Evolutionary conservation across 2,329 filamentous ascomycete genomes (phyloP).

Genomic region (Endocalyx cinctus): DNA sequence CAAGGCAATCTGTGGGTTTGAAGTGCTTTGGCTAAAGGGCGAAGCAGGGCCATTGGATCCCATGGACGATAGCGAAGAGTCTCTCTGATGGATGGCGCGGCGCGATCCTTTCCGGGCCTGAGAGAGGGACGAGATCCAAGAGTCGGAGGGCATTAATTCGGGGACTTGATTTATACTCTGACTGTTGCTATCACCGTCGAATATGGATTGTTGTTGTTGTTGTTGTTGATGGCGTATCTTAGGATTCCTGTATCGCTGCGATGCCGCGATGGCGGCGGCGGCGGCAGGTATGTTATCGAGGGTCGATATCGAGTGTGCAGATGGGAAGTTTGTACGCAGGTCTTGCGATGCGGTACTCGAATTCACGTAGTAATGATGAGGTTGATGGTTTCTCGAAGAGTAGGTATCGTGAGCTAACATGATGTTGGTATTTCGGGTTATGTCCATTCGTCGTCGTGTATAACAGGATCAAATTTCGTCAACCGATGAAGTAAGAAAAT

Average conservation of each 20-base stretch:
- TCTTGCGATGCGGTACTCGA: conserved; percentile 8
- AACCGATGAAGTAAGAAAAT: background rate
- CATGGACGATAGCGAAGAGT: conserved; percentile 57
- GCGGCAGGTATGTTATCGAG: conserved; percentile 30
- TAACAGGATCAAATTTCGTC: background rate
- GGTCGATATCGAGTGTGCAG: conserved; percentile 25
- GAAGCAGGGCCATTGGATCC: conserved; percentile 58
- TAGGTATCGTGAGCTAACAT: conserved; percentile 27
- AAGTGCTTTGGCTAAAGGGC: conserved; percentile 50
- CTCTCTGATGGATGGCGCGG: conserved; percentile 49
- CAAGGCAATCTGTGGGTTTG: conserved; percentile 55
- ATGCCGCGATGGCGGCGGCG: conserved; percentile 23
- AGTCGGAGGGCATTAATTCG: conserved; percentile 27
- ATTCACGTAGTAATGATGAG: conserved; percentile 11
- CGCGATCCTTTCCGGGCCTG: conserved; percentile 23
- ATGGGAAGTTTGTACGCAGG: conserved; percentile 22
- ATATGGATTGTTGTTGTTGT: conserved; percentile 5
- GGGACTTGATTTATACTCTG: conserved; percentile 23
- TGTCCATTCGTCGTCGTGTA: background rate
- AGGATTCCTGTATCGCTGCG: conserved; percentile 20
- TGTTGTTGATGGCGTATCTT: conserved; percentile 15
- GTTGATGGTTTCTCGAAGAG: conserved; percentile 22
- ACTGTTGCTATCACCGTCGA: conserved; percentile 10
- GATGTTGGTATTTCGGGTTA: conserved; percentile 15
- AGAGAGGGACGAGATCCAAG: conserved; percentile 24